These are phyloP conservation scores for Psophocarpus tetragonolobus DNA, from an alignment of 306 rosid genomes.

Conservation along the genomic window DNA sequence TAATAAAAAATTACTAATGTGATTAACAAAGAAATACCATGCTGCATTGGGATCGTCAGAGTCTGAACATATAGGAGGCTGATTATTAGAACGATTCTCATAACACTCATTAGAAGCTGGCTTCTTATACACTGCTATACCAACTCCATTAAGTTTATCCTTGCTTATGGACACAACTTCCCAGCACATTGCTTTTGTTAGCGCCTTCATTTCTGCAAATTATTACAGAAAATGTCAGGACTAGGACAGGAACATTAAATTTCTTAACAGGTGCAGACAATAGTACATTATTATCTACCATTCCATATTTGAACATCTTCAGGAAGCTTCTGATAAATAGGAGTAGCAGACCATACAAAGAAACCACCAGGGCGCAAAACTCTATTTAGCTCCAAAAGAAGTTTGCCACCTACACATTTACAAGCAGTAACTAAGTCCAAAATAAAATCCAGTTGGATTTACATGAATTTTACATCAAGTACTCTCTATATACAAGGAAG, in stretches of 20 bases:
- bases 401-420: conserved; percentile 83
- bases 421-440: conserved; percentile 36
- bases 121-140: conserved; percentile 80
- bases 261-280: conserved; percentile 6
- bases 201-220: conserved; percentile 76
- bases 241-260: not conserved
- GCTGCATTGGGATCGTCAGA: conserved; percentile 90
- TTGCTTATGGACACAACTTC: conserved; percentile 67
- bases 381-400: conserved; percentile 94
- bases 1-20: not conserved
- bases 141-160: conserved; percentile 81
- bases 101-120: conserved; percentile 90
- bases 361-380: conserved; percentile 97
- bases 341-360: conserved; percentile 99
- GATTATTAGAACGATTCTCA: conserved; percentile 61
- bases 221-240: conserved; percentile 39
- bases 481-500: not conserved
- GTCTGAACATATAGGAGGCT: conserved; percentile 74
- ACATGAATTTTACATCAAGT: not conserved
- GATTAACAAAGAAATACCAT: conserved; percentile 56
- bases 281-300: conserved; percentile 49
- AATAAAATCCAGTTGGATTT: conserved; percentile 1
- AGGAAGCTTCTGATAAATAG: conserved; percentile 76
- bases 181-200: conserved; percentile 93
- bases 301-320: conserved; percentile 90